These are phyloP conservation scores for Entophlyctis luteolus DNA, from an alignment of 192 early-diverging fungal genomes.

Conservation along the genomic window DNA sequence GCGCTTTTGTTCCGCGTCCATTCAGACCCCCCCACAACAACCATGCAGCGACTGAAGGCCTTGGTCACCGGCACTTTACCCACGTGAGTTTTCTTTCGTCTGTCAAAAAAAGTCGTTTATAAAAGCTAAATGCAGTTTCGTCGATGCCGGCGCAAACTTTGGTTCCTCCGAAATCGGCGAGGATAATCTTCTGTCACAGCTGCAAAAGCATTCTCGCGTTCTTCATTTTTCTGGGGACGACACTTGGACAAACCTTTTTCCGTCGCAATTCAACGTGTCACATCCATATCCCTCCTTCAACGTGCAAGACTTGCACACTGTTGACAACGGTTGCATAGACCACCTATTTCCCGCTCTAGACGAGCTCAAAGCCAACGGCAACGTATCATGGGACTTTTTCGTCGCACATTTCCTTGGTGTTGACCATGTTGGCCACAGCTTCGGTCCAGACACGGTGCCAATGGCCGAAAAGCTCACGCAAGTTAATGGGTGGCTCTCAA, in stretches of 20 bases:
- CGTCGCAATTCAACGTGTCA: conserved; percentile 50
- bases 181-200: conserved; percentile 53
- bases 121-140: conserved; percentile 27
- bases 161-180: conserved; percentile 46
- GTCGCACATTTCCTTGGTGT: conserved; percentile 94
- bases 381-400: conserved; percentile 64
- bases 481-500: conserved; percentile 75
- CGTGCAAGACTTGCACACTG: conserved; percentile 85
- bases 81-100: conserved; percentile 23
- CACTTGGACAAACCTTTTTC: conserved; percentile 89
- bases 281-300: conserved; percentile 55
- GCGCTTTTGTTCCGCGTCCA: conserved; percentile 42
- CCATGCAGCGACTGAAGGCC: conserved; percentile 59
- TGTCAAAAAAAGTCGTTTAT: not conserved
- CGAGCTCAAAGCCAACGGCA: conserved; percentile 8
- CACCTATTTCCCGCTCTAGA: conserved; percentile 52
- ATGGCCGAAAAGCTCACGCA: conserved; percentile 83
- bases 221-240: conserved; percentile 87
- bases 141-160: conserved; percentile 60
- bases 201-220: conserved; percentile 12
- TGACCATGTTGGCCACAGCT: conserved; percentile 93
- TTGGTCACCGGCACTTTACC: conserved; percentile 59
- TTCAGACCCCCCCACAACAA: conserved; percentile 62
- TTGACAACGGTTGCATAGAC: conserved; percentile 79
- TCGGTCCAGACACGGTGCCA: conserved; percentile 76